A percentile compares a stretch with the other conserved stretches of the same genome.
Evolutionary conservation across 31 red algal species (phyloP).

Genomic region (Odonthalia washingtoniensis): DNA sequence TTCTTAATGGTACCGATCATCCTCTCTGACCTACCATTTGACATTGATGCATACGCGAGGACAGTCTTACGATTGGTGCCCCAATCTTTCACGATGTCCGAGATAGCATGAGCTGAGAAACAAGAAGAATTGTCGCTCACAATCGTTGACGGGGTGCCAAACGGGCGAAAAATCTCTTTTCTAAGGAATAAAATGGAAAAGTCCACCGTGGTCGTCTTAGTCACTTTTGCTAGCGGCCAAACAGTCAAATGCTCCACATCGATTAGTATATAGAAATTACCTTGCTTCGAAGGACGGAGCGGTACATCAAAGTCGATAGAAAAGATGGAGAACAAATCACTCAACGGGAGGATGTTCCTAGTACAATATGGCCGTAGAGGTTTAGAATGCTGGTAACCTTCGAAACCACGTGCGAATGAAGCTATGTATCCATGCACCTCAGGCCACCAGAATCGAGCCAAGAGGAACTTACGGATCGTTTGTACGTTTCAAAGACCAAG

Average conservation of each 20-base stretch:
- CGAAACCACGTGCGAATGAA: neutral
- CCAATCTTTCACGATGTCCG: neutral
- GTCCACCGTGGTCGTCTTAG: neutral
- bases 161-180: constrained; percentile 25
- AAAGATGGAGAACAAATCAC: neutral
- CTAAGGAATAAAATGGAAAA: neutral
- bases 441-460: too few relatives aligned
- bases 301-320: neutral
- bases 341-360: neutral
- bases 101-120: neutral
- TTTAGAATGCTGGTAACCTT: neutral
- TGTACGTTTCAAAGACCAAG: neutral
- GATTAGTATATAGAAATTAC: neutral
- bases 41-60: constrained; percentile 19
- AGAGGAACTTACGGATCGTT: neutral
- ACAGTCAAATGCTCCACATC: constrained; percentile 27
- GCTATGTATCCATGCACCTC: neutral
- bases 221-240: constrained; percentile 6
- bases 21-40: constrained; percentile 23
- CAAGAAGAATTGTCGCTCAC: neutral
- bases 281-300: neutral
- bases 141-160: neutral
- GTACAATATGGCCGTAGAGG: neutral
- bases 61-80: neutral
- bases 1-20: constrained; percentile 32